Conservation (phyloP, 1,284 basidiomycete species). For the Moniliophthora roreri region DNA sequence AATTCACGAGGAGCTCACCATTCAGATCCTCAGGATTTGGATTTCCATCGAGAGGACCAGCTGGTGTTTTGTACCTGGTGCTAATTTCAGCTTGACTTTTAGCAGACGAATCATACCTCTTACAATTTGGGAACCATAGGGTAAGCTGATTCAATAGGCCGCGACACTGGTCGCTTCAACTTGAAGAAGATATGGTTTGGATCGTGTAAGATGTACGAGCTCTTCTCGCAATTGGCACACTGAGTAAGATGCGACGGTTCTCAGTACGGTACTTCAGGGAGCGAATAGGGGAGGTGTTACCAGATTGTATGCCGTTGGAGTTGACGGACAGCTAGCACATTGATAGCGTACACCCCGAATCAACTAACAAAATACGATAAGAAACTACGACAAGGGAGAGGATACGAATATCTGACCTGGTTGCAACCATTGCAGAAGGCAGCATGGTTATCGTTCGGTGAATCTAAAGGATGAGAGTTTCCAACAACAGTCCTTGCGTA, state of each 20-base stretch:
- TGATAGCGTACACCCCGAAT: slow-evolving; percentile 75
- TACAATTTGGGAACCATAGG: slow-evolving; percentile 74
- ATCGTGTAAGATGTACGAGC: slow-evolving; percentile 78
- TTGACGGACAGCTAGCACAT: slow-evolving; percentile 74
- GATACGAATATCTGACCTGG: slow-evolving; percentile 38
- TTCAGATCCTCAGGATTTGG: slow-evolving; percentile 48
- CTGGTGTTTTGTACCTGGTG: slow-evolving; percentile 64
- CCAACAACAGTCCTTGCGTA: slow-evolving; percentile 65
- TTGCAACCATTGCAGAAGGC: slow-evolving; percentile 60
- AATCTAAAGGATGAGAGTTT: slow-evolving; percentile 30
- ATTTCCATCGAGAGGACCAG: slow-evolving; percentile 51
- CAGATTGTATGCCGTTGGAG: slow-evolving; percentile 59
- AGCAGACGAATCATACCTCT: slow-evolving; percentile 17
- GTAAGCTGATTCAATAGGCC: slow-evolving; percentile 57
- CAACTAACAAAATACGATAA: slow-evolving; percentile 35
- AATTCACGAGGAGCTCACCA: slow-evolving; percentile 41
- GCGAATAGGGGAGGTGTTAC: slow-evolving; percentile 39
- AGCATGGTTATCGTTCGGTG: slow-evolving; percentile 49
- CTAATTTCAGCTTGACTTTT: slow-evolving; percentile 7
- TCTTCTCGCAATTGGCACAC: slow-evolving; percentile 78
- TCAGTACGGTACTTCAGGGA: not conserved
- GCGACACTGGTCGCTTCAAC: slow-evolving; percentile 73
- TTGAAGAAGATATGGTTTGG: slow-evolving; percentile 87
- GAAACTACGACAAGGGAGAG: not conserved
- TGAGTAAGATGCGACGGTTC: slow-evolving; percentile 29